A percentile compares a stretch with the other conserved stretches of the same genome.
Conservation (phyloP, 2,329 filamentous ascomycete species). For the Penicillium janthinellum region DNA sequence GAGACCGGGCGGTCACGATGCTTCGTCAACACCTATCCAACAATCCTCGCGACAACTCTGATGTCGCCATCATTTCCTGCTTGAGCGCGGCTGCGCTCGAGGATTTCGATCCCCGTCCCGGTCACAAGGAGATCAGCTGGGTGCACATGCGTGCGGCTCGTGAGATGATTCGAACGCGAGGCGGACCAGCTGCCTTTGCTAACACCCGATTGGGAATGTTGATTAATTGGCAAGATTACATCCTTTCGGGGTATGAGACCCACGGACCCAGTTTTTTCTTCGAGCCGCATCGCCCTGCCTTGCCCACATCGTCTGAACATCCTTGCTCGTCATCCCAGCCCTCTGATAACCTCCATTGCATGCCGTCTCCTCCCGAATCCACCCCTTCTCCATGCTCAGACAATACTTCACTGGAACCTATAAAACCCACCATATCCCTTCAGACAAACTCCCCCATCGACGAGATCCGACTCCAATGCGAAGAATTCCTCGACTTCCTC, state of each 20-base stretch:
- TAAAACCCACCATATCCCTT: neutral
- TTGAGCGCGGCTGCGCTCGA: constrained; percentile 44
- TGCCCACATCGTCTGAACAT: constrained; percentile 10
- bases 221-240: constrained; percentile 48
- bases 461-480: constrained; percentile 40
- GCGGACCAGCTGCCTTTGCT: constrained; percentile 39
- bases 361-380: constrained; percentile 29
- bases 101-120: constrained; percentile 43
- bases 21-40: constrained; percentile 36
- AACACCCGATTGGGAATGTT: constrained; percentile 43
- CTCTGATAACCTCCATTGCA: constrained; percentile 10
- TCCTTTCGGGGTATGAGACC: constrained; percentile 42
- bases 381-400: constrained; percentile 19
- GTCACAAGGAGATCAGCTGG: constrained; percentile 42
- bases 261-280: constrained; percentile 39
- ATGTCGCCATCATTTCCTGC: constrained; percentile 43
- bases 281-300: constrained; percentile 25
- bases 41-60: constrained; percentile 38
- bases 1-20: constrained; percentile 37
- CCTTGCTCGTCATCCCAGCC: constrained; percentile 5
- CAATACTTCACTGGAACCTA: constrained; percentile 4
- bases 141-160: constrained; percentile 44
- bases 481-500: constrained; percentile 43
- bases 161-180: constrained; percentile 42
- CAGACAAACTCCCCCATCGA: constrained; percentile 23